Evolutionary conservation across 108 stramenopile genomes (phyloP).

Genomic region (Fistulifera pelliculosa): DNA sequence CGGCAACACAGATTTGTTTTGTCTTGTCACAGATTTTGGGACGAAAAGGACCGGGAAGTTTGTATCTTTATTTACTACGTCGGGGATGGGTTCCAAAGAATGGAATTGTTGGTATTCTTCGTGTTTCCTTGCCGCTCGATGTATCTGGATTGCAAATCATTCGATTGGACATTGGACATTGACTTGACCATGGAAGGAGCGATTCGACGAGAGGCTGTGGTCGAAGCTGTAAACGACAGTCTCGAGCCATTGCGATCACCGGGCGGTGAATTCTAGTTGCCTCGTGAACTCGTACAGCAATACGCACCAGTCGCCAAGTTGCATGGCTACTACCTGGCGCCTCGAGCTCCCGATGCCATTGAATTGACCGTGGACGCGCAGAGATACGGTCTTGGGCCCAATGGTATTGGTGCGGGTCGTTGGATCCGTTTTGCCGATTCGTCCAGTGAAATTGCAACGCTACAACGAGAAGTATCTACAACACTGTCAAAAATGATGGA

Average conservation of each 20-base stretch:
- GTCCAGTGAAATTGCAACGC: constrained; percentile 12
- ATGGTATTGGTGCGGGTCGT: constrained; percentile 35
- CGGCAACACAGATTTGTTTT: constrained; percentile 56
- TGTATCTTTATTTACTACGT: constrained; percentile 42
- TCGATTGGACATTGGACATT: constrained; percentile 52
- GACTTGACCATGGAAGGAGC: constrained; percentile 57
- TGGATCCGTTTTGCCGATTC: constrained; percentile 59
- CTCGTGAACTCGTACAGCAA: constrained; percentile 44
- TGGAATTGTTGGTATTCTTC: constrained; percentile 40
- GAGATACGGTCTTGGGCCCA: constrained; percentile 42
- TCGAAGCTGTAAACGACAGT: constrained; percentile 55
- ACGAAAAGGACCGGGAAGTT: constrained; percentile 59
- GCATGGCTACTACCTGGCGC: constrained; percentile 56
- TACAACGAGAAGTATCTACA: constrained; percentile 31
- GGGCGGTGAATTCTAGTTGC: constrained; percentile 9
- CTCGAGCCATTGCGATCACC: constrained; percentile 22
- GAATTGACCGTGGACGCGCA: constrained; percentile 69
- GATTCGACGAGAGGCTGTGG: constrained; percentile 55
- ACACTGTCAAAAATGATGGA: constrained; percentile 40
- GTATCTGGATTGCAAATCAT: constrained; percentile 69
- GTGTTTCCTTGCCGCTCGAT: constrained; percentile 66
- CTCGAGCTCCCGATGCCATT: constrained; percentile 65
- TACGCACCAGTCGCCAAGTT: constrained; percentile 51
- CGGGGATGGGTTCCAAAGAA: constrained; percentile 49
- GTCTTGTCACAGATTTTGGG: constrained; percentile 62